A percentile compares a stretch with the other conserved stretches of the same genome.
phyloP scores from a whole-genome alignment of 2,329 filamentous ascomycete genomes.

The Curvularia verruculosa region DNA sequence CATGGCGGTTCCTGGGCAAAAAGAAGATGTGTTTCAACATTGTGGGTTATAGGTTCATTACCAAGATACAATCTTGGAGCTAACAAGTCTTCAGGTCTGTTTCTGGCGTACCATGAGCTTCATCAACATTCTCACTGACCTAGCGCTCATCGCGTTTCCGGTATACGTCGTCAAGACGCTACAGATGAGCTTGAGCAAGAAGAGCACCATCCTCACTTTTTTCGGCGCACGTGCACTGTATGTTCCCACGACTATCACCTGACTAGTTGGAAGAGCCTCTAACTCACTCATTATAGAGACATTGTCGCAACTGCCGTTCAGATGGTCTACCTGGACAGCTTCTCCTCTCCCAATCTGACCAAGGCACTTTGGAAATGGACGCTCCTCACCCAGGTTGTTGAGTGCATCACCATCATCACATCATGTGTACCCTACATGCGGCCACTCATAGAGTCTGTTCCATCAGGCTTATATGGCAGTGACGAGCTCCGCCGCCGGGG shows the following conservation, averaged over 20 bases:
- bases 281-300: slow-evolving; percentile 30
- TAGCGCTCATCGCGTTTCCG: slow-evolving; percentile 42
- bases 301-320: slow-evolving; percentile 44
- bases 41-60: slow-evolving; percentile 22
- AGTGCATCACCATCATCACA: slow-evolving; percentile 46
- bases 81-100: slow-evolving; percentile 20
- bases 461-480: slow-evolving; percentile 42
- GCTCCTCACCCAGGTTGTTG: slow-evolving; percentile 40
- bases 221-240: slow-evolving; percentile 44
- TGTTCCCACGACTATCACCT: neutral
- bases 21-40: slow-evolving; percentile 29
- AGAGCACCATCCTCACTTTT: slow-evolving; percentile 43
- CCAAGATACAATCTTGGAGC: neutral
- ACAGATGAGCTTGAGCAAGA: slow-evolving; percentile 45
- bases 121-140: slow-evolving; percentile 44
- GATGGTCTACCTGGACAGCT: slow-evolving; percentile 37
- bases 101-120: slow-evolving; percentile 42
- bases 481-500: slow-evolving; percentile 43
- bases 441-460: slow-evolving; percentile 42
- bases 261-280: neutral
- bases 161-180: slow-evolving; percentile 43
- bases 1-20: slow-evolving; percentile 33
- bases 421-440: slow-evolving; percentile 46
- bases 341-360: slow-evolving; percentile 36
- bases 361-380: slow-evolving; percentile 46